phyloP scores from a whole-genome alignment of 2,329 filamentous ascomycete genomes.

The Fusarium pseudocircinatum region DNA sequence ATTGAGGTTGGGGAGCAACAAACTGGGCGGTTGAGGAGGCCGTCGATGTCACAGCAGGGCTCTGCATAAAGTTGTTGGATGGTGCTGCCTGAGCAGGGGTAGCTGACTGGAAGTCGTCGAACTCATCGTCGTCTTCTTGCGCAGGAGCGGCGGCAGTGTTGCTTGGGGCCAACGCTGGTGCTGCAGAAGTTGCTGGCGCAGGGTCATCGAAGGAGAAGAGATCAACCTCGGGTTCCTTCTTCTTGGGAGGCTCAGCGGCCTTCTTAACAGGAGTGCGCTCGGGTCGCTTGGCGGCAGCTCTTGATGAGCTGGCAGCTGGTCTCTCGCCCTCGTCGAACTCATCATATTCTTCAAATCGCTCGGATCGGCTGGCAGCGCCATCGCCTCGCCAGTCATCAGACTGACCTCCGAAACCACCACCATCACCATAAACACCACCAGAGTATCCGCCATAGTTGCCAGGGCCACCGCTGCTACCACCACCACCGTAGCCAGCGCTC shows the following conservation, averaged over 20 bases:
- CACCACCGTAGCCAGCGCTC: conserved; percentile 71
- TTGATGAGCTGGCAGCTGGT: conserved; percentile 59
- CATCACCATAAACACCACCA: conserved; percentile 90
- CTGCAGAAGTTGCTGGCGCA: conserved; percentile 58
- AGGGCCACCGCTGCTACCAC: conserved; percentile 30
- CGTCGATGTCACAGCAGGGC: conserved; percentile 60
- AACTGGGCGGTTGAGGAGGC: conserved; percentile 72
- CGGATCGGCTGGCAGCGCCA: conserved; percentile 63
- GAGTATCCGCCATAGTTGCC: conserved; percentile 68
- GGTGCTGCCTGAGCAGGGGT: conserved; percentile 65
- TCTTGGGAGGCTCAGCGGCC: conserved; percentile 73
- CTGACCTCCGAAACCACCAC: conserved; percentile 89
- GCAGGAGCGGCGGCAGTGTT: conserved; percentile 40
- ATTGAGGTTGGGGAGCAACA: conserved; percentile 84
- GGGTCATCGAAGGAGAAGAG: conserved; percentile 92
- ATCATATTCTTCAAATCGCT: conserved; percentile 96
- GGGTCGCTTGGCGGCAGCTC: conserved; percentile 48
- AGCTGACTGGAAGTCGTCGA: conserved; percentile 97
- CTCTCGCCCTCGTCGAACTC: conserved; percentile 84
- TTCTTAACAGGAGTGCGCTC: conserved; percentile 51
- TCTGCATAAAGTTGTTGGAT: conserved; percentile 48
- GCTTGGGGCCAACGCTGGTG: conserved; percentile 53
- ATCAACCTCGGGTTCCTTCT: conserved; percentile 89
- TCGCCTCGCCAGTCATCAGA: conserved; percentile 73
- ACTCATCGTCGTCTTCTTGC: conserved; percentile 79